Base-by-base conservation (phyloP, 2,329 filamentous ascomycete genomes). In the Hymenoscyphus repandus region DNA sequence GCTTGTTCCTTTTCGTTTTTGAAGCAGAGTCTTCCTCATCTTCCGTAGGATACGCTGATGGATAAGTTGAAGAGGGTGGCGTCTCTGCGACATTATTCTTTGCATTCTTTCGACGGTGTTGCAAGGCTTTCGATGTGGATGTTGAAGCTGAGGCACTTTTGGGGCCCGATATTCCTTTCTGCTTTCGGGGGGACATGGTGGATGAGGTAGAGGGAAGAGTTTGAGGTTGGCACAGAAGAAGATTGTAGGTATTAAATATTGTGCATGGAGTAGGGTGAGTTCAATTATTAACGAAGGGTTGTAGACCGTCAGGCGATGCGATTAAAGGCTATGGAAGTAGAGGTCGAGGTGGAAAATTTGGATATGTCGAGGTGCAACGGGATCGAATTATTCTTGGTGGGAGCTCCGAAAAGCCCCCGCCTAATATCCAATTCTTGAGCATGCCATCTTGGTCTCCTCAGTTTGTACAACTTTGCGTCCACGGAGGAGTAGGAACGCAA, bases 391-490 rank as follows among this genome's bases (percentile, higher is more conserved):
- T 54, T 60, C 20, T 54, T 40, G 60, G 54, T 59, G 50, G 51
- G 59, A 55, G 50, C 58, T 57, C 50, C 51, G 40, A 54, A 43
- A 55, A 62, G 57, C 58, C 56, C 62, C 56, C 51, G 58, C 56
- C 61, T 64, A 63, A 50, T 54, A 60, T 58, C 54, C 63, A 64
- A 66, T 64, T 66, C 65, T 67, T 67, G 55, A 60, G 62, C 60
- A 61, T 52, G 64, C 57, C 65, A 65, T 53, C 65, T 70, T 64
- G 50, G 58, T 77, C 75, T 78, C 68, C 72, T 74, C 73, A 72
- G 70, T 64, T 72, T 50, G 52, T 64, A 65, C 81, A 85, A 81
- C 80, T 73, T 75, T 67, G 68, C 72, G 74, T 72, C 72, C 75
- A 77, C 72, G 63, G 64, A 66, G 63, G 56, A 50, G 48, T 17